Evolutionary conservation across 2,329 filamentous ascomycete genomes (phyloP), one percentile per base, ranked within the genome.

Genomic region (Zymoseptoria ardabiliae): DNA sequence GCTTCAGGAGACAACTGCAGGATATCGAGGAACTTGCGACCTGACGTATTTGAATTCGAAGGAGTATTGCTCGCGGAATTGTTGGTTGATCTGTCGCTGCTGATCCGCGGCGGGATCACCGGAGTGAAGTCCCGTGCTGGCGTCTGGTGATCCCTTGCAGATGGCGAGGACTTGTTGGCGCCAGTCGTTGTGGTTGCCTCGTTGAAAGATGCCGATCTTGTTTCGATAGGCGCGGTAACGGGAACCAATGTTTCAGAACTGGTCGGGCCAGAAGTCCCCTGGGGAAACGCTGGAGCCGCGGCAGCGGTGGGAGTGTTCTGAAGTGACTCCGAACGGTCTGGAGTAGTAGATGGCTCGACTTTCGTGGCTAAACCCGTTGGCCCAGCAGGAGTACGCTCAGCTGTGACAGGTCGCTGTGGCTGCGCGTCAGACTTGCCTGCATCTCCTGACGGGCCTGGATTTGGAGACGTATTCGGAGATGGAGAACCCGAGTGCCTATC

Each of bases 1-100:
- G 70, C 70, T n/a, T 78, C 74, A 0, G 87, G 85, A 2, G 88
- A 87, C 64, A 87, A 82, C 68, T 88, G 82, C 69, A 95, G 88
- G 45, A 95, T 77, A 68, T 78, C 84, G 55, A 88, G 81, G 58
- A 95, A 71, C 64, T 63, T 68, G 11, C 70, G 68, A 21, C 68
- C 61, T 13, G 70, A 66, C 13, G 57, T 51, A 56, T 21, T 23
- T 10, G 68, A 58, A 10, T 63, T 60, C 11, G 70, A 69, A 9
- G 69, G 64, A 10, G 69, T 69, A 45, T 65, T 65, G 22, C 67
- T 70, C 11, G 62, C 56, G 3, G 70, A 65, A 9, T 70, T 63
- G 20, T 74, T 70, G 11, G 61, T 58, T 3, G 61, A 59, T 22
- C 54, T 61, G 5, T 70, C 67, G 11, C 50, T 54, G n/a, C 58